Evolutionary conservation across 176 grass and related monocot genomes (phyloP).

Genomic region (Luzula sylvatica): DNA sequence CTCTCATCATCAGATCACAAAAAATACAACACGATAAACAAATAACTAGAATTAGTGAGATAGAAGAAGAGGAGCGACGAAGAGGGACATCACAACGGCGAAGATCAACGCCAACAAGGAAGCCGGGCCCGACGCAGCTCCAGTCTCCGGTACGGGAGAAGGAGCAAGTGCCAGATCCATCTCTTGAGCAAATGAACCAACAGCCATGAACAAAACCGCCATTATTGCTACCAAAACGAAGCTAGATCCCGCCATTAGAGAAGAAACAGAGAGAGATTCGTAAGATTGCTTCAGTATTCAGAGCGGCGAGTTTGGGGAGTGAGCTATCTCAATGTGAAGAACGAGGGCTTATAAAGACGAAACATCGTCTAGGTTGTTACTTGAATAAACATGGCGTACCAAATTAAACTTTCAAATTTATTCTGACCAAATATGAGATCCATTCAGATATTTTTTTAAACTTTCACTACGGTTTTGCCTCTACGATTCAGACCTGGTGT

Average conservation of each 20-base stretch:
- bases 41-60: slow-evolving; percentile 24
- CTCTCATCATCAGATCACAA: slow-evolving; percentile 1
- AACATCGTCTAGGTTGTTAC: too few species aligned
- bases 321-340: too few species aligned
- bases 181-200: slow-evolving; percentile 40
- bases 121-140: slow-evolving; percentile 32
- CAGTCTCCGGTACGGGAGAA: slow-evolving; percentile 32
- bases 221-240: slow-evolving; percentile 28
- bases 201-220: slow-evolving; percentile 38
- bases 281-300: too few species aligned
- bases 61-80: slow-evolving; percentile 32
- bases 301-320: too few species aligned
- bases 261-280: background rate
- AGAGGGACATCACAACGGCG: slow-evolving; percentile 35
- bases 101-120: slow-evolving; percentile 37
- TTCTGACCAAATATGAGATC: too few species aligned
- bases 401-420: too few species aligned
- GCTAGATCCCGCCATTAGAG: slow-evolving; percentile 39
- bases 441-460: too few species aligned
- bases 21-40: background rate
- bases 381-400: too few species aligned
- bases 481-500: too few species aligned
- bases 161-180: slow-evolving; percentile 25
- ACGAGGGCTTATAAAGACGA: too few species aligned
- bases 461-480: too few species aligned